A percentile compares a stretch with the other conserved stretches of the same genome.
phyloP scores from a whole-genome alignment of 805 yeast genomes.

The Ogataea pignaliae region DNA sequence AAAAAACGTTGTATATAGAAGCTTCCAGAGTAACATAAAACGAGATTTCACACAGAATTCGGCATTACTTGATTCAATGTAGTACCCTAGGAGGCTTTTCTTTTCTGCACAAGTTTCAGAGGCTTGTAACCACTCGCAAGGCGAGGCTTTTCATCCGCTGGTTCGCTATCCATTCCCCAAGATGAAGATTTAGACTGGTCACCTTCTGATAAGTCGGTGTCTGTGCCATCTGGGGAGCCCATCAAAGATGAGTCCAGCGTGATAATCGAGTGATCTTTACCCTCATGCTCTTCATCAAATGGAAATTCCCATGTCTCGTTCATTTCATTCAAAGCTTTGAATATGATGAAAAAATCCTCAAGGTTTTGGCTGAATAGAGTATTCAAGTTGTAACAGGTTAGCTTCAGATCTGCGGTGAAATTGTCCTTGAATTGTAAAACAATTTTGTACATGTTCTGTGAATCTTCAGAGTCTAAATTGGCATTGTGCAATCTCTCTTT shows the following conservation, averaged over 20 bases:
- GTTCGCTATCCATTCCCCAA: conserved; percentile 7
- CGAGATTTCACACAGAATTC: too few relatives aligned
- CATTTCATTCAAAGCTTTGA: conserved; percentile 22
- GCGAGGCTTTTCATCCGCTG: background rate
- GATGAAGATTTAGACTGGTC: conserved; percentile 3
- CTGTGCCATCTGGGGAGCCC: conserved; percentile 5
- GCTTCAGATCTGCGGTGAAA: conserved; percentile 18
- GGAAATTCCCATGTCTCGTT: conserved; percentile 4
- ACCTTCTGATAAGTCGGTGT: conserved; percentile 3
- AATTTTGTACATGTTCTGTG: conserved; percentile 9
- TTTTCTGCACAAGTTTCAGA: conserved; percentile 15
- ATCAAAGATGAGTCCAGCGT: conserved; percentile 10
- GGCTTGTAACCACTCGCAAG: conserved; percentile 10
- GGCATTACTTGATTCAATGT: too few relatives aligned
- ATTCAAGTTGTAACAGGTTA: conserved; percentile 20
- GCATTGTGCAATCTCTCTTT: conserved; percentile 4
- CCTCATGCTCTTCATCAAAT: too few relatives aligned
- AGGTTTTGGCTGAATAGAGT: conserved; percentile 21
- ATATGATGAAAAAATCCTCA: conserved; percentile 25
- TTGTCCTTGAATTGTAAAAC: conserved; percentile 16
- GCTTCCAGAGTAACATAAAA: too few relatives aligned
- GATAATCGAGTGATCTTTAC: conserved; percentile 4
- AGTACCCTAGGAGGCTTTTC: background rate
- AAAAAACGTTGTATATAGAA: too few relatives aligned
- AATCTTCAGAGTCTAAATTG: conserved; percentile 7